Evolutionary conservation across 352 stramenopile genomes (phyloP).

Genomic region (Globisporangium megalacanthum): DNA sequence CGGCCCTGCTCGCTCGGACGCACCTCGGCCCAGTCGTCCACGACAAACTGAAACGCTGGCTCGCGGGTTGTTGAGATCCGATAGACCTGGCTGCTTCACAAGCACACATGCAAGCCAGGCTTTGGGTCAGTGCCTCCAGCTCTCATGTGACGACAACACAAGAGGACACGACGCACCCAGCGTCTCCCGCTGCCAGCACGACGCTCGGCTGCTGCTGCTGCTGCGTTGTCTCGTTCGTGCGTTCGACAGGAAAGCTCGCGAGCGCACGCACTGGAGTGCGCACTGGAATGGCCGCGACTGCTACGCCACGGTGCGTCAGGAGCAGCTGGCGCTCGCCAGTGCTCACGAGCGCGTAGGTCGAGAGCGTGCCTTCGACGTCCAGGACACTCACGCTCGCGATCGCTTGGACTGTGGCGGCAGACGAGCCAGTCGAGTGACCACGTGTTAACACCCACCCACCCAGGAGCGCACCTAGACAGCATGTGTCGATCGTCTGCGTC

Average conservation of each 20-base stretch:
- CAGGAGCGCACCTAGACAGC: not conserved
- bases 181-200: constrained; percentile 37
- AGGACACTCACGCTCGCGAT: constrained; percentile 28
- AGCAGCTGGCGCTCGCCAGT: constrained; percentile 41
- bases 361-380: constrained; percentile 47
- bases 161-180: constrained; percentile 24
- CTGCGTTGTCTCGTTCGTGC: not conserved
- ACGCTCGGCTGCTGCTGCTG: constrained; percentile 15
- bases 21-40: constrained; percentile 29
- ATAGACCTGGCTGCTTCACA: constrained; percentile 34
- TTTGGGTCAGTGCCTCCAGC: not conserved
- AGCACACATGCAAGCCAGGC: not conserved
- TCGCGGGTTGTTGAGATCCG: constrained; percentile 25
- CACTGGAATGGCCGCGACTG: constrained; percentile 23
- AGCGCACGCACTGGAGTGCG: constrained; percentile 26
- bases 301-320: constrained; percentile 32
- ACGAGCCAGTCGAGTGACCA: not conserved
- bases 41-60: constrained; percentile 20
- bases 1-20: not conserved
- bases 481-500: not conserved
- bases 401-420: constrained; percentile 14
- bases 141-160: too few relatives aligned
- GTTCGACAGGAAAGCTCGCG: constrained; percentile 11
- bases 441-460: not conserved
- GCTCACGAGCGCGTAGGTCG: constrained; percentile 41